These are phyloP conservation scores for Xerocomus brunneocitrinus DNA, from an alignment of 768 basidiomycete species.

Conservation along the genomic window DNA sequence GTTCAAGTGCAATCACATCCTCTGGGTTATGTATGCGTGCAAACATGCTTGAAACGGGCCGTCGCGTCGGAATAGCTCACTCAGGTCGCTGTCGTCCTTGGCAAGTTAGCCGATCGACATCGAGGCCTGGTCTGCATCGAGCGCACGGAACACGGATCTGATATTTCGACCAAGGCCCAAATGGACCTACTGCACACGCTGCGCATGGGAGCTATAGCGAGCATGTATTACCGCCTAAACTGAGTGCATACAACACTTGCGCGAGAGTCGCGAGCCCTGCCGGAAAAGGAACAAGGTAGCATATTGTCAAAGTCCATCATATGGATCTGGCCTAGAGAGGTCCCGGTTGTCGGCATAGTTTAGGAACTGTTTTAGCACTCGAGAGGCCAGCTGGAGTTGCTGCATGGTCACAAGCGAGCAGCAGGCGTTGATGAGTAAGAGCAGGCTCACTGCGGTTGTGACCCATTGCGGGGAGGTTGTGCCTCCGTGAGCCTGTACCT, in stretches of 20 bases:
- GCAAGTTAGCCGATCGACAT: neutral
- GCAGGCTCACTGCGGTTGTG: constrained; percentile 14
- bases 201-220: neutral
- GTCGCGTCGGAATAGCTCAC: neutral
- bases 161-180: neutral
- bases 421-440: constrained; percentile 22
- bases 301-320: constrained; percentile 25
- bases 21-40: constrained; percentile 10
- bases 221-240: neutral
- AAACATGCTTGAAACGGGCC: neutral
- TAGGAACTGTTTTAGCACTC: constrained; percentile 15
- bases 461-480: constrained; percentile 5
- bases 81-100: neutral
- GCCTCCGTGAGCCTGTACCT: neutral
- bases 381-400: constrained; percentile 16
- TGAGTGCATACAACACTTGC: neutral
- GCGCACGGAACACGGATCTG: constrained; percentile 1
- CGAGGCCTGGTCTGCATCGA: neutral
- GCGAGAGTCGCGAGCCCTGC: neutral
- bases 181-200: neutral
- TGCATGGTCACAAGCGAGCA: constrained; percentile 17
- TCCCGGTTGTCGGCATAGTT: constrained; percentile 22
- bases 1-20: neutral
- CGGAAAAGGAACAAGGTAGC: neutral
- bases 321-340: constrained; percentile 28